Conservation (phyloP, 139 green algal genomes). For the Astrephomene gubernaculifera region DNA sequence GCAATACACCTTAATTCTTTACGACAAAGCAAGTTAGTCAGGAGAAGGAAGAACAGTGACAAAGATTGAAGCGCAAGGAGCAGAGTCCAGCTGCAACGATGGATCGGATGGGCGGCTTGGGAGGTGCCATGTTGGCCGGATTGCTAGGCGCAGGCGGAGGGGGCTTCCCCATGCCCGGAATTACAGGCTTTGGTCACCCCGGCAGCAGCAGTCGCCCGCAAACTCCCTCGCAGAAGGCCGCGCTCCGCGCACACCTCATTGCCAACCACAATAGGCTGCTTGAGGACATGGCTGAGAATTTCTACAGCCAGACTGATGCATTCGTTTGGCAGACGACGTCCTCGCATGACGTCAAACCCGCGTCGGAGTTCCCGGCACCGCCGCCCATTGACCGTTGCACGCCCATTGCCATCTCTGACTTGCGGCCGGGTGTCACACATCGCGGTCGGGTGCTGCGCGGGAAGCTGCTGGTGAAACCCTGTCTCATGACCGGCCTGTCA, state of each 20-base stretch:
- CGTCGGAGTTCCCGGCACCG: background rate
- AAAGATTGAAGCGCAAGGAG: too few relatives aligned
- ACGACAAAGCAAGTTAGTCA: too few relatives aligned
- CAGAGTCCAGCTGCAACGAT: too few relatives aligned
- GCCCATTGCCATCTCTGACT: conserved; percentile 4
- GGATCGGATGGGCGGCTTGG: too few relatives aligned
- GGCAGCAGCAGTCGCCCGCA: too few relatives aligned
- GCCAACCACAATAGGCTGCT: background rate
- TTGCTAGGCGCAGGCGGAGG: too few relatives aligned
- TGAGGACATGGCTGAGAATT: background rate
- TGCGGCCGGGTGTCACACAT: conserved; percentile 39
- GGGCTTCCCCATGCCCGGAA: too few relatives aligned
- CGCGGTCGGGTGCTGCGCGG: conserved; percentile 43
- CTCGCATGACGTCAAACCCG: conserved; percentile 22
- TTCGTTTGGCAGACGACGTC: background rate
- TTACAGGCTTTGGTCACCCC: too few relatives aligned
- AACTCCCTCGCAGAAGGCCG: background rate
- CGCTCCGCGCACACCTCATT: background rate
- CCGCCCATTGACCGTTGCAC: background rate
- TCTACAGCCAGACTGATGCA: background rate
- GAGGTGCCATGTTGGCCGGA: too few relatives aligned
- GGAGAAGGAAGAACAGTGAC: too few relatives aligned
- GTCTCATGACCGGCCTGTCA: conserved; percentile 26
- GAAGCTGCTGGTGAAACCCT: conserved; percentile 30
- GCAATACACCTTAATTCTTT: too few relatives aligned